A percentile compares a stretch with the other conserved stretches of the same genome.
phyloP scores from a whole-genome alignment of 2,329 filamentous ascomycete genomes.

The Colletotrichum lindemuthianum region DNA sequence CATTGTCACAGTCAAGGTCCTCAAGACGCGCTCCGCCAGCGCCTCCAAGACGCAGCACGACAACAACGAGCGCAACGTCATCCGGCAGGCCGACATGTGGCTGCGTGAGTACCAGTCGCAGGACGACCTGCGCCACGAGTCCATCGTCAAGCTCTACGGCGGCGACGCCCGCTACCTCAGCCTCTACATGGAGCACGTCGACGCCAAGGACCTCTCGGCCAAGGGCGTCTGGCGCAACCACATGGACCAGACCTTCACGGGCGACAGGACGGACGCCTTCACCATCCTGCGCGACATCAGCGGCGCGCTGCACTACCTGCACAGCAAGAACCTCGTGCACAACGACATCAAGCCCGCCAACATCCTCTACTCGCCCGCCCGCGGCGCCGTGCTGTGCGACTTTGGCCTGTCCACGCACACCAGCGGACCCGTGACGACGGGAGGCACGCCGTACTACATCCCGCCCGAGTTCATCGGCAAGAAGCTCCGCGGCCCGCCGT shows the following conservation, averaged over 20 bases:
- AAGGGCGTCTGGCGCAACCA: conserved; percentile 60
- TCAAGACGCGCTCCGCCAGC: conserved; percentile 59
- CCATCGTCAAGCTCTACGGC: conserved; percentile 67
- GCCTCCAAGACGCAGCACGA: conserved; percentile 47
- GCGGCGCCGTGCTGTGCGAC: conserved; percentile 69
- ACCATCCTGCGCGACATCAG: conserved; percentile 65
- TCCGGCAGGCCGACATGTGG: conserved; percentile 69
- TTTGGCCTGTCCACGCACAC: conserved; percentile 65
- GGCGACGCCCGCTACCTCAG: conserved; percentile 69
- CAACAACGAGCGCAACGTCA: conserved; percentile 63
- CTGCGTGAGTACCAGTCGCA: conserved; percentile 67
- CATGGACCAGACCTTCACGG: conserved; percentile 60
- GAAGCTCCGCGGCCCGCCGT: conserved; percentile 62
- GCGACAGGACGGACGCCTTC: conserved; percentile 58
- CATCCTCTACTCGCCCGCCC: conserved; percentile 67
- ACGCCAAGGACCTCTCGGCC: conserved; percentile 63
- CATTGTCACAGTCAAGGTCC: conserved; percentile 69
- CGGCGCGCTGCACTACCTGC: conserved; percentile 65
- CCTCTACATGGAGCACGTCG: conserved; percentile 70
- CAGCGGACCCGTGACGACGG: conserved; percentile 57
- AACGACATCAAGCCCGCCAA: conserved; percentile 73
- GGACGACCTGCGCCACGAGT: conserved; percentile 64
- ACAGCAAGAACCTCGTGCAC: conserved; percentile 63
- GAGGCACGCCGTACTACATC: conserved; percentile 70
- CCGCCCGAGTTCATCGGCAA: conserved; percentile 69